A percentile compares a stretch with the other conserved stretches of the same genome.
phyloP scores from a whole-genome alignment of 1,284 basidiomycete species.

The Tremellales sp. region DNA sequence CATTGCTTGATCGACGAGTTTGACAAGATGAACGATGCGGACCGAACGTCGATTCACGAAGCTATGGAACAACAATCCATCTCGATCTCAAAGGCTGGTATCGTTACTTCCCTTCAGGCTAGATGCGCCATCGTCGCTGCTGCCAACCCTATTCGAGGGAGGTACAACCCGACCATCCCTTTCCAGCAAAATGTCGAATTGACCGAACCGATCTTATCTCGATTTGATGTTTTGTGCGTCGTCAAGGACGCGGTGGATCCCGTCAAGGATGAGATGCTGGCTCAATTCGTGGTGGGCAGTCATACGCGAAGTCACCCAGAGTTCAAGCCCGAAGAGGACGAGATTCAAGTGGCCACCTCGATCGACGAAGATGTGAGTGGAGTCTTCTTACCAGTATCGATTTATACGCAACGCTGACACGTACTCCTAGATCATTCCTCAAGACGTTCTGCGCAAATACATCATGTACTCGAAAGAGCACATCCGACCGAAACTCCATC shows the following conservation, averaged over 20 bases:
- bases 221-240: slow-evolving; percentile 96
- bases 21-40: slow-evolving; percentile 99
- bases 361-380: slow-evolving; percentile 83
- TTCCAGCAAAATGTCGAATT: slow-evolving; percentile 99
- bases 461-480: slow-evolving; percentile 98
- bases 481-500: slow-evolving; percentile 84
- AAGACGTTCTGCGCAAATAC: slow-evolving; percentile 96
- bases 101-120: slow-evolving; percentile 93
- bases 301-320: slow-evolving; percentile 91
- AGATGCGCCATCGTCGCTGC: slow-evolving; percentile 96
- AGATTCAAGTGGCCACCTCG: slow-evolving; percentile 78
- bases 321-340: slow-evolving; percentile 79
- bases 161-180: slow-evolving; percentile 95
- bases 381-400: neutral
- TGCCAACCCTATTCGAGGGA: slow-evolving; percentile 92
- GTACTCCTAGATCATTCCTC: slow-evolving; percentile 77
- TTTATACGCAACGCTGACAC: neutral
- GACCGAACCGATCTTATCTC: slow-evolving; percentile 97
- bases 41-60: slow-evolving; percentile 96
- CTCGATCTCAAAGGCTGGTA: slow-evolving; percentile 97
- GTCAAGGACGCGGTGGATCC: slow-evolving; percentile 98
- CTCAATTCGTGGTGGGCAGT: slow-evolving; percentile 93
- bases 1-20: slow-evolving; percentile 99
- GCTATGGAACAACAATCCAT: slow-evolving; percentile 99
- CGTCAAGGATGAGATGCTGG: slow-evolving; percentile 92